Base-by-base conservation (phyloP, 805 yeast genomes). In the Ascoidea asiatica region DNA sequence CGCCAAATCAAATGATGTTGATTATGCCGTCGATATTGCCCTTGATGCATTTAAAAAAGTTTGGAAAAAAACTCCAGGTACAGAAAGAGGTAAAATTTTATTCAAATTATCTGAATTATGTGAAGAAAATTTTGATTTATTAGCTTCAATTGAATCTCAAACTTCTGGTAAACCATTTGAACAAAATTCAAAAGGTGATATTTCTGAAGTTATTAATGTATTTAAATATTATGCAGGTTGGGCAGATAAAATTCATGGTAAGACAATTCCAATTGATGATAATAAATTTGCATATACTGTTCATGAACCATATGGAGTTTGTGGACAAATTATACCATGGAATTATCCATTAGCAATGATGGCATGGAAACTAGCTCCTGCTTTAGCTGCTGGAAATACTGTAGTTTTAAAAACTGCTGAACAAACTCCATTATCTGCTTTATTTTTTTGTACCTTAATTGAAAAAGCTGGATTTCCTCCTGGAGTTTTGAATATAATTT, bases 181-280 rank as follows among this genome's bases (percentile, higher is more conserved):
- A 20, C 58, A 67, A 36, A 75, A 76, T 58, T 75, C 83, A 21
- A 62, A 68, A 35, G 71, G 62, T 47, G 94, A 84, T 55, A 70
- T 84, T 38, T 68, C 66, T 18, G 79, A 74, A 47, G 64, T 76
- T 37, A 70, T 75, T 37, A 73, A 66, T 49, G 73, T 73, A 36
- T 67, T 79, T 62, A 72, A 73, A 52, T 80, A 79, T 57, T 73
- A 75, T 55, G 87, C 86, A 39, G 90, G 92, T 20, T 76, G 79
- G 72, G 82, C 87, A 43, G 85, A 81, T 60, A 76, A 79, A 62
- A 66, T 77, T 44, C 65, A 65, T 46, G 94, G 94, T 17, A 67
- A 72, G 47, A 70, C 81, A 15, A 69, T 80, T 48, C 80, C 80
- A 53, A 73, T 78, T 7, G 77, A 72, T 38, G 64, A 66, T 38